Conservation (phyloP, 305 asterid genomes). For the Solanum hybrid region DNA sequence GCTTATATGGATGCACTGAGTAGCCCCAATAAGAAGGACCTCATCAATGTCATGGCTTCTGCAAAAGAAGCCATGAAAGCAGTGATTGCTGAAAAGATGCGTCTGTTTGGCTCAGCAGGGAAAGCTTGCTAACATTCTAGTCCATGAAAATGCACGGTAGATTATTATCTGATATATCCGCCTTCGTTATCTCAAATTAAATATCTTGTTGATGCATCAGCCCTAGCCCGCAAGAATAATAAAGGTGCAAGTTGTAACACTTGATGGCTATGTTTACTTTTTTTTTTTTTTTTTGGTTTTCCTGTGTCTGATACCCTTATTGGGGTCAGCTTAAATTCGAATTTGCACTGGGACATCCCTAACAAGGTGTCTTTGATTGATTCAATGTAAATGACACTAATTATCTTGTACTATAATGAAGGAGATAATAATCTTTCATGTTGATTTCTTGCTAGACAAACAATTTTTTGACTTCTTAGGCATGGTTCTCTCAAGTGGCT, state of each 20-base stretch:
- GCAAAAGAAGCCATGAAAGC: slow-evolving; percentile 90
- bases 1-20: slow-evolving; percentile 67
- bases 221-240: not conserved
- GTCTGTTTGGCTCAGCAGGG: slow-evolving; percentile 87
- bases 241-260: not conserved
- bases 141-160: not conserved
- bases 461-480: not conserved
- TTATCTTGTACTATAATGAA: not conserved
- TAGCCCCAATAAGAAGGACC: slow-evolving; percentile 42
- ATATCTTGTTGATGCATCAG: not conserved
- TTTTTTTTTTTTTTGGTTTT: not conserved
- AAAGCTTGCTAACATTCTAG: slow-evolving; percentile 30
- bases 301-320: not conserved
- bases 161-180: not conserved
- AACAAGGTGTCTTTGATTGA: not conserved
- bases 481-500: not conserved
- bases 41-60: slow-evolving; percentile 57
- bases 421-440: not conserved
- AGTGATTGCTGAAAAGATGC: slow-evolving; percentile 83
- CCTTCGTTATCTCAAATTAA: not conserved
- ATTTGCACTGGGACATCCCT: not conserved
- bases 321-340: not conserved
- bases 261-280: not conserved
- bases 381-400: not conserved
- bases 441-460: not conserved